A percentile compares a stretch with the other conserved stretches of the same genome.
Evolutionary conservation across 2,329 filamentous ascomycete species (phyloP).

Genomic region (Ascochyta pisi): DNA sequence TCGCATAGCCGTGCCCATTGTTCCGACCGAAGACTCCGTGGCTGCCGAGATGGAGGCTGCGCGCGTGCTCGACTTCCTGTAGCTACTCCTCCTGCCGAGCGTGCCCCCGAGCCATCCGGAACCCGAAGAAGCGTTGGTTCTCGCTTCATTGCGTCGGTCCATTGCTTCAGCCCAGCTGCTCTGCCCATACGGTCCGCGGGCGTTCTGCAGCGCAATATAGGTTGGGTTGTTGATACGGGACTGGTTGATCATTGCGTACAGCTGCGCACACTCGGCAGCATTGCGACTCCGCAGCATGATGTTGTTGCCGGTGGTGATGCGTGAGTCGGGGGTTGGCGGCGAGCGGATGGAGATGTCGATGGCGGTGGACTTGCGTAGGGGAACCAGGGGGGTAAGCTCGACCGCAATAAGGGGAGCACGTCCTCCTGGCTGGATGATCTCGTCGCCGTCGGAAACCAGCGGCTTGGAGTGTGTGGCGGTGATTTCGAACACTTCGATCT

Average conservation of each 20-base stretch:
- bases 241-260: slow-evolving; percentile 88
- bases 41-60: slow-evolving; percentile 65
- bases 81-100: slow-evolving; percentile 61
- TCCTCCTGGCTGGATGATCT: slow-evolving; percentile 44
- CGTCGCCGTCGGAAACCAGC: slow-evolving; percentile 50
- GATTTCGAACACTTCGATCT: slow-evolving; percentile 69
- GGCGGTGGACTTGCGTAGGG: slow-evolving; percentile 86
- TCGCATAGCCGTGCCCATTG: slow-evolving; percentile 76
- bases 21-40: slow-evolving; percentile 77
- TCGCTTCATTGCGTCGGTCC: slow-evolving; percentile 58
- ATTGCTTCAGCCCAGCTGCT: slow-evolving; percentile 59
- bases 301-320: slow-evolving; percentile 73
- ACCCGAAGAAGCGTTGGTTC: slow-evolving; percentile 42
- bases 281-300: slow-evolving; percentile 89
- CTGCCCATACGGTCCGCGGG: slow-evolving; percentile 65
- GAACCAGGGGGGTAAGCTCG: slow-evolving; percentile 89
- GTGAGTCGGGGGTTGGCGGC: slow-evolving; percentile 75
- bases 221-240: slow-evolving; percentile 91
- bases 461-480: slow-evolving; percentile 55
- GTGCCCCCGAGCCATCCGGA: slow-evolving; percentile 59
- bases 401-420: slow-evolving; percentile 69
- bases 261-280: slow-evolving; percentile 75
- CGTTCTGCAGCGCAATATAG: slow-evolving; percentile 78
- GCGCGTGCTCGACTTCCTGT: slow-evolving; percentile 59
- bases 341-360: slow-evolving; percentile 95